phyloP scores from a whole-genome alignment of 2,329 filamentous ascomycete species.

The Scopulariopsis brevicaulis region DNA sequence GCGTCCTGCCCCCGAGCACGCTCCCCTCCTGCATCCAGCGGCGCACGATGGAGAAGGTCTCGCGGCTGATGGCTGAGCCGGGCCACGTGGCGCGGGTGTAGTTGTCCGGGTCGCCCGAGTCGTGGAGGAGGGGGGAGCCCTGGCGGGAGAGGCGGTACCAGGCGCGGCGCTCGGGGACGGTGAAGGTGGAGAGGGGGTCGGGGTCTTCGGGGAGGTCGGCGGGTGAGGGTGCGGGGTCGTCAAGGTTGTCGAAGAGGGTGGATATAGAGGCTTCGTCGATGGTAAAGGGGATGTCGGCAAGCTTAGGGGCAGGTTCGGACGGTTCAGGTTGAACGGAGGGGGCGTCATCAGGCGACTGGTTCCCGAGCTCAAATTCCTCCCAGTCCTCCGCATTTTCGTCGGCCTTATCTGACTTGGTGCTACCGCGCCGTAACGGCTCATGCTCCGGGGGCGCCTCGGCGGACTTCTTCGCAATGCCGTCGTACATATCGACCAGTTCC shows the following conservation, averaged over 20 bases:
- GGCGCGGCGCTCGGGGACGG: slow-evolving; percentile 45
- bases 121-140: slow-evolving; percentile 45
- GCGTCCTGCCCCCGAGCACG: slow-evolving; percentile 23
- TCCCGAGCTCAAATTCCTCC: slow-evolving; percentile 2
- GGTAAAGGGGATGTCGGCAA: background rate
- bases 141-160: slow-evolving; percentile 55
- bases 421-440: background rate
- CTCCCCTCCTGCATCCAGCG: slow-evolving; percentile 56
- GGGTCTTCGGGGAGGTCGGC: slow-evolving; percentile 31
- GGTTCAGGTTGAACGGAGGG: background rate
- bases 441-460: background rate
- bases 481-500: slow-evolving; percentile 36
- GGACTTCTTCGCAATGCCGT: slow-evolving; percentile 25
- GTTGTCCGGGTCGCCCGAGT: slow-evolving; percentile 44
- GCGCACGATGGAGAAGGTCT: slow-evolving; percentile 46
- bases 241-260: slow-evolving; percentile 15
- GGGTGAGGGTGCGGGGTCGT: slow-evolving; percentile 14
- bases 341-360: slow-evolving; percentile 2
- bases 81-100: slow-evolving; percentile 49
- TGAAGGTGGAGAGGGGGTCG: slow-evolving; percentile 33
- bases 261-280: slow-evolving; percentile 6
- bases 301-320: background rate
- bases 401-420: background rate
- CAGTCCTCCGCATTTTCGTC: background rate
- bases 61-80: slow-evolving; percentile 38